Evolutionary conservation across 2,329 filamentous ascomycete species (phyloP).

Genomic region (Ophiostoma piceae): DNA sequence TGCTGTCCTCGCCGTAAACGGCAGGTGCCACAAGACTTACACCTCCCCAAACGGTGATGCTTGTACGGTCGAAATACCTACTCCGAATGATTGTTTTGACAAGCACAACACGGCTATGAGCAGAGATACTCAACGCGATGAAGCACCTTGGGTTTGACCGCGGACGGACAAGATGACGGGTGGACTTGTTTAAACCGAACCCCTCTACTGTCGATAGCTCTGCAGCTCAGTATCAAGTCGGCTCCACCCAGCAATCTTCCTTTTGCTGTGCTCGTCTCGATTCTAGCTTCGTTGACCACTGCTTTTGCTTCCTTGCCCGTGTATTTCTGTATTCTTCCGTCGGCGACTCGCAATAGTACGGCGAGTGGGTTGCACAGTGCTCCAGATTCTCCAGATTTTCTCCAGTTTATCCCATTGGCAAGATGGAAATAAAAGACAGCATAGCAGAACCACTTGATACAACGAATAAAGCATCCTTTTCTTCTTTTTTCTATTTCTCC

Average conservation of each 20-base stretch:
- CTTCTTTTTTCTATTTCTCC: background rate
- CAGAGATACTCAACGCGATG: background rate
- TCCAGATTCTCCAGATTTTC: background rate
- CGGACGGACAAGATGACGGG: conserved; percentile 16
- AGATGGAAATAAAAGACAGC: background rate
- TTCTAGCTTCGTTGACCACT: background rate
- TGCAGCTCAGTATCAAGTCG: background rate
- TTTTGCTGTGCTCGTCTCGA: background rate
- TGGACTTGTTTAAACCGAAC: conserved; percentile 20
- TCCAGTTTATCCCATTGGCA: conserved; percentile 12
- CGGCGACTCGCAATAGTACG: background rate
- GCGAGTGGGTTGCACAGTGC: background rate
- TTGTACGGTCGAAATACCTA: background rate
- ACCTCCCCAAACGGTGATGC: background rate
- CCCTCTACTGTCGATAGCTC: background rate
- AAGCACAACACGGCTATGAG: background rate
- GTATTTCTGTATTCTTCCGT: conserved; percentile 9
- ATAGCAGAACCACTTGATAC: background rate
- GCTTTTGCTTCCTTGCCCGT: background rate
- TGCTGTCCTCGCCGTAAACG: background rate
- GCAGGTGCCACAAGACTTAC: conserved; percentile 7
- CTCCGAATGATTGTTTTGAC: background rate
- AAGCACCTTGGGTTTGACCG: background rate
- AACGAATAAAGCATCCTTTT: background rate
- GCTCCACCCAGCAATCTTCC: background rate